phyloP scores from a whole-genome alignment of 306 rosid genomes.

The Hippophae tibetana region DNA sequence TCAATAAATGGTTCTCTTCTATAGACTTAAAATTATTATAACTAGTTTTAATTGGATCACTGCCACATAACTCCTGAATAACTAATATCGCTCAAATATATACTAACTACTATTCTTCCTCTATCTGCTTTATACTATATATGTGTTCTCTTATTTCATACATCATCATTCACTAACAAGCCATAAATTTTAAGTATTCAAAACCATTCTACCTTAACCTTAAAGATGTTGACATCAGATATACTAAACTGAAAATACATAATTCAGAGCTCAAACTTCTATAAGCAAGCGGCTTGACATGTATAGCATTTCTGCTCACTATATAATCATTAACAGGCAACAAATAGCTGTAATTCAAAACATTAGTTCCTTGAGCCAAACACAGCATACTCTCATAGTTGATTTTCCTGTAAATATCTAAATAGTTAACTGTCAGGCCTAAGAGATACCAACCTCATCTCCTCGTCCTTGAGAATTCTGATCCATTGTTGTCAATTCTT shows the following conservation, averaged over 20 bases:
- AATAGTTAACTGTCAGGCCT: constrained; percentile 1
- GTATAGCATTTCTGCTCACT: not conserved
- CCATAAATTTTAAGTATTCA: no score
- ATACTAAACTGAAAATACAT: not conserved
- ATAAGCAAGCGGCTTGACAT: not conserved
- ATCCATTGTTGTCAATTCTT: constrained; percentile 88
- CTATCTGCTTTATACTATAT: no score
- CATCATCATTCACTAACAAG: no score
- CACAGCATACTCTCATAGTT: no score
- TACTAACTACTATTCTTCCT: no score
- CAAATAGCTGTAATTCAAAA: not conserved
- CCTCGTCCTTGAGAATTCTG: constrained; percentile 86
- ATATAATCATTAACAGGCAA: not conserved
- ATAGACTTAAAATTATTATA: no score
- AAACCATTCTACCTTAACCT: not conserved
- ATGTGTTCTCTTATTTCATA: no score
- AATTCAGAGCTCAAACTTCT: not conserved
- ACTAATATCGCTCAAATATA: no score
- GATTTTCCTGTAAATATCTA: not conserved
- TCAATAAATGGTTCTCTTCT: no score
- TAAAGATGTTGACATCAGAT: not conserved
- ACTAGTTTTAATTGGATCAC: no score
- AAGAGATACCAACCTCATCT: constrained; percentile 74
- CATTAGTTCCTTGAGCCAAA: not conserved
- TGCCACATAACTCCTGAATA: no score